Base-by-base conservation (phyloP, 2,329 filamentous ascomycete species). In the Colletotrichum eleusines region DNA sequence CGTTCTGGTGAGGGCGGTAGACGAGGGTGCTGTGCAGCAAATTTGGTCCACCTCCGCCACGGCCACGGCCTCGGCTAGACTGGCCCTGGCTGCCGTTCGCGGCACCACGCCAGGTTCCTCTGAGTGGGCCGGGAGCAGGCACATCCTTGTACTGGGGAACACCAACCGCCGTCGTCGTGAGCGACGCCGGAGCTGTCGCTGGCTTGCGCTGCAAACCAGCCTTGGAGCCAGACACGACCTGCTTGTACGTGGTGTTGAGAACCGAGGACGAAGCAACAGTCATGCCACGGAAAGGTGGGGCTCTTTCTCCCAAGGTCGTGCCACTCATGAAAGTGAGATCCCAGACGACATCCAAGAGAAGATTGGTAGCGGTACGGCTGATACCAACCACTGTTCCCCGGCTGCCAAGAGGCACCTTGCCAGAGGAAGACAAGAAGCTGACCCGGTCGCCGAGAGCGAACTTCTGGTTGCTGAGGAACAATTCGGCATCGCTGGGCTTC, bases 311-410 rank as follows among this genome's bases (percentile, higher is more conserved):
- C 20, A 99, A 87, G 0, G 93, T 96, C 1, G 95, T 98, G 73
- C 96, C 96, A 77, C 94, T 97, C 95, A 99, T 98, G 81, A 99
- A 99, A 0, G 94, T 92, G 16, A 90, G 89, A 79, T 99, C 97
- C 81, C 97, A 99, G 9, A 99, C 91, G 68, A 98, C 89, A 79
- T 99, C 96, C 46, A 99, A 86, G 69, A 98, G 87, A 57, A 93
- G 89, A 33, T 91, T 92, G 66, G 93, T 92, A 26, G 94, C 88
- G 38, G 95, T 98, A 66, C 94, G 92, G 72, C 94, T 98, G 78
- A 98, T 92, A 44, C 96, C 96, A 67, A 97, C 92, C n/a, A 99
- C 94, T 1, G 96, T 98, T 76, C 97, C 96, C 64, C 92, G 90
- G 63, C 93, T 93, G 44, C 93, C 95, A 76, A 99, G 97, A 1